Percentiles rank a stretch among this genome's conserved stretches.
Evolutionary conservation across 192 early-diverging fungal species (phyloP).

Genomic region (Coemansia sp.): DNA sequence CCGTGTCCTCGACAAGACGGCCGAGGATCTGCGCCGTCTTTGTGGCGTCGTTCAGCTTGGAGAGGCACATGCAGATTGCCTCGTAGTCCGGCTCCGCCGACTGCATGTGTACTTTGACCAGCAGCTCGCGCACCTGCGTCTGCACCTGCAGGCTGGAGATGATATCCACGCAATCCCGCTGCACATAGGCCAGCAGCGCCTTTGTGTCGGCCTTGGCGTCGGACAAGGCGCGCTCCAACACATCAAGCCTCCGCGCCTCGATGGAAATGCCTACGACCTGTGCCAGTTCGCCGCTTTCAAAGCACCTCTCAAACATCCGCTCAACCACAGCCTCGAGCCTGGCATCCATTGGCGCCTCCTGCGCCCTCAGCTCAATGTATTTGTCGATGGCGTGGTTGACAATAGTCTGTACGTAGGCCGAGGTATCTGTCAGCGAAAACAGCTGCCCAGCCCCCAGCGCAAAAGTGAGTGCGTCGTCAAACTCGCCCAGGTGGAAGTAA

Average conservation of each 20-base stretch:
- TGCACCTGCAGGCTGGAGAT: slow-evolving; percentile 56
- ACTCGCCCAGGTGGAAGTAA: slow-evolving; percentile 95
- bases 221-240: slow-evolving; percentile 84
- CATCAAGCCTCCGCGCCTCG: slow-evolving; percentile 86
- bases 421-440: slow-evolving; percentile 78
- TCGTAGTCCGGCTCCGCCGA: slow-evolving; percentile 84
- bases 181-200: slow-evolving; percentile 78
- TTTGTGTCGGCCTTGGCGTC: slow-evolving; percentile 62
- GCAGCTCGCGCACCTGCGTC: slow-evolving; percentile 64
- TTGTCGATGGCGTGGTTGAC: slow-evolving; percentile 85
- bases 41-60: slow-evolving; percentile 81
- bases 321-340: slow-evolving; percentile 87
- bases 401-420: slow-evolving; percentile 92
- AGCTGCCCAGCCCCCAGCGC: slow-evolving; percentile 89
- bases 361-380: slow-evolving; percentile 77
- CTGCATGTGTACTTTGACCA: slow-evolving; percentile 46
- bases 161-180: slow-evolving; percentile 80
- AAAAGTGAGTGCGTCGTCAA: slow-evolving; percentile 93
- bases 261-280: slow-evolving; percentile 94
- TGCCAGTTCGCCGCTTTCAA: slow-evolving; percentile 71
- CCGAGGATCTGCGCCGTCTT: slow-evolving; percentile 72
- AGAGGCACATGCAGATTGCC: slow-evolving; percentile 84
- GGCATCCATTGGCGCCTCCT: slow-evolving; percentile 61
- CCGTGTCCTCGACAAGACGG: slow-evolving; percentile 57
- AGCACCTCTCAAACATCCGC: slow-evolving; percentile 92